phyloP scores from a whole-genome alignment of 768 basidiomycete species.

The Tubosaeta brunneosetosa region DNA sequence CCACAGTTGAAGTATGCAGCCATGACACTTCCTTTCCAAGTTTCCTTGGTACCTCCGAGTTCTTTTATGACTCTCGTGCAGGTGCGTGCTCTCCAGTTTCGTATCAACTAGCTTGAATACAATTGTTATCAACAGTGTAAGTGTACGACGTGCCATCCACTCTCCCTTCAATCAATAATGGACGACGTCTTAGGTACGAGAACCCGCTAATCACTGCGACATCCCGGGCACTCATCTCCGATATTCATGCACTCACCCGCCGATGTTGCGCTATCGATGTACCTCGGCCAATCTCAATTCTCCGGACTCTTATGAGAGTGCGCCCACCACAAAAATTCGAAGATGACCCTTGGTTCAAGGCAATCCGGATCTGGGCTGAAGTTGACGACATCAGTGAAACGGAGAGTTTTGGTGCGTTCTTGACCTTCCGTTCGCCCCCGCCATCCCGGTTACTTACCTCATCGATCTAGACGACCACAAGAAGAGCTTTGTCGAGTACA shows the following conservation, averaged over 20 bases:
- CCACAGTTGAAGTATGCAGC: conserved; percentile 65
- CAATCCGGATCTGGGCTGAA: conserved; percentile 68
- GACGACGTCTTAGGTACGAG: conserved; percentile 51
- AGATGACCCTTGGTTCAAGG: conserved; percentile 53
- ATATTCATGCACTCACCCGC: conserved; percentile 60
- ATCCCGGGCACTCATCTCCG: conserved; percentile 65
- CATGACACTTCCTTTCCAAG: conserved; percentile 42
- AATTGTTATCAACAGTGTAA: conserved; percentile 19
- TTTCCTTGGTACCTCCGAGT: conserved; percentile 50
- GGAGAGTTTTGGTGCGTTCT: conserved; percentile 66
- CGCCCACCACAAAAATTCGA: conserved; percentile 12
- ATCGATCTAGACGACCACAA: conserved; percentile 59
- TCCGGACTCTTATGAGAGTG: conserved; percentile 52
- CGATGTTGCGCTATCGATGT: conserved; percentile 59
- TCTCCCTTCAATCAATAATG: conserved; percentile 6
- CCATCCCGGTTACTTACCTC: neutral
- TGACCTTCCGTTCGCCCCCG: neutral
- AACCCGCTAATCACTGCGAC: conserved; percentile 76
- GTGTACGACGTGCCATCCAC: conserved; percentile 6
- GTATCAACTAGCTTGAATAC: conserved; percentile 5
- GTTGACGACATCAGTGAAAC: conserved; percentile 71
- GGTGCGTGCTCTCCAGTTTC: conserved; percentile 38
- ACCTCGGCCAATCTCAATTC: conserved; percentile 59
- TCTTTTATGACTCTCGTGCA: conserved; percentile 69
- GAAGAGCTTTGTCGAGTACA: conserved; percentile 74